Conservation (phyloP, 805 yeast species). For the Saccharomyces eubayanus region DNA sequence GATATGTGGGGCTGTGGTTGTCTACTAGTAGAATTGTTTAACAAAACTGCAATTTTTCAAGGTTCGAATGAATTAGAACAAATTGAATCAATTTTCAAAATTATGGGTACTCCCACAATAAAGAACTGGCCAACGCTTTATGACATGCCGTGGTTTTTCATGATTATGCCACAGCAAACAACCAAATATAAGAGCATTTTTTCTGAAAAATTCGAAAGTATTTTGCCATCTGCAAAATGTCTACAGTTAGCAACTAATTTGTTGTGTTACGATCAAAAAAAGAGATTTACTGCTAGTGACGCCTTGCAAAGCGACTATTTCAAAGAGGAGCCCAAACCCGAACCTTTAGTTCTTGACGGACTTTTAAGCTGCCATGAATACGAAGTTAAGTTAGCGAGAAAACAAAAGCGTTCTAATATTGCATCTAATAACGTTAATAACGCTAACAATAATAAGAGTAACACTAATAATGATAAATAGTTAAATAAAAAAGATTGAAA, state of each 20-base stretch:
- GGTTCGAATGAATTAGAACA: conserved; percentile 87
- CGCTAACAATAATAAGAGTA: not conserved
- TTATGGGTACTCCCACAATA: conserved; percentile 79
- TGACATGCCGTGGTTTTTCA: conserved; percentile 85
- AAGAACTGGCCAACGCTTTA: conserved; percentile 73
- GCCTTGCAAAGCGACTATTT: conserved; percentile 73
- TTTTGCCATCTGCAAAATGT: conserved; percentile 42
- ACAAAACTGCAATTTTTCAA: conserved; percentile 68
- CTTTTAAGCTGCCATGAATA: conserved; percentile 93
- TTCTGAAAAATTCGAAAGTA: conserved; percentile 33
- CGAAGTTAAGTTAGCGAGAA: conserved; percentile 61
- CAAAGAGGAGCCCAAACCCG: conserved; percentile 55
- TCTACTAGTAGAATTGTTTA: conserved; percentile 71
- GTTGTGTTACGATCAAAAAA: conserved; percentile 58
- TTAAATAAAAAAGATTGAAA: not conserved
- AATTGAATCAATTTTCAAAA: conserved; percentile 60
- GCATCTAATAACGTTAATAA: not conserved
- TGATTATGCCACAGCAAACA: conserved; percentile 52
- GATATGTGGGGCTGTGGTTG: conserved; percentile 98
- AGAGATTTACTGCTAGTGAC: conserved; percentile 56
- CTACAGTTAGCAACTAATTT: conserved; percentile 58
- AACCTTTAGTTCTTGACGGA: conserved; percentile 42
- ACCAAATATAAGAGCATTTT: conserved; percentile 31
- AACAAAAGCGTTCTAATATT: conserved; percentile 33
- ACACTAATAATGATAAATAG: not conserved